Evolutionary conservation across 169 alveolate species (phyloP).

Genomic region (Plasmodium vinckei): DNA sequence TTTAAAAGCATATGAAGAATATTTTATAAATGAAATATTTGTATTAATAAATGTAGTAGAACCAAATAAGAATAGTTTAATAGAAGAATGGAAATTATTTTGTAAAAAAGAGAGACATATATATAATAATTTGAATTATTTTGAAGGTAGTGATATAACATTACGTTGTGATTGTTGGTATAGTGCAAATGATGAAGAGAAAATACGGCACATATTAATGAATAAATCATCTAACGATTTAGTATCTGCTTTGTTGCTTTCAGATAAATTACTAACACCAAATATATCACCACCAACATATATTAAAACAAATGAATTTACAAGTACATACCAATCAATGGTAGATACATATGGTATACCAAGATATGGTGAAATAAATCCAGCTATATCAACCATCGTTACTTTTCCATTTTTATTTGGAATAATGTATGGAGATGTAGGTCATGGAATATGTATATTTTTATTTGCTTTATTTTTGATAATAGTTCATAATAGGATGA

Average conservation of each 20-base stretch:
- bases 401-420: conserved; percentile 99
- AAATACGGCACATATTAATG: conserved; percentile 86
- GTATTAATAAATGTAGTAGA: conserved; percentile 88
- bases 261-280: conserved; percentile 84
- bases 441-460: conserved; percentile 96
- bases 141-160: conserved; percentile 93
- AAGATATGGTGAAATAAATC: conserved; percentile 98
- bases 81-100: conserved; percentile 95
- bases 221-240: conserved; percentile 84
- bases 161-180: conserved; percentile 98
- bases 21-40: conserved; percentile 89
- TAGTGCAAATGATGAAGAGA: conserved; percentile 93
- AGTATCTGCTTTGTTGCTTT: conserved; percentile 88
- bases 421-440: conserved; percentile 99
- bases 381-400: conserved; percentile 97
- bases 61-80: conserved; percentile 90
- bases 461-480: conserved; percentile 88
- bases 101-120: conserved; percentile 95
- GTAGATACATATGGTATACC: conserved; percentile 99
- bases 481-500: conserved; percentile 79
- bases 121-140: conserved; percentile 92
- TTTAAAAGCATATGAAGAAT: conserved; percentile 91
- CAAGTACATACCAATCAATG: conserved; percentile 93
- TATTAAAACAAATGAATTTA: conserved; percentile 94
- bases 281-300: conserved; percentile 95